Evolutionary conservation across 2,329 filamentous ascomycete species (phyloP), one percentile per base, ranked within the genome.

Genomic region (Xylariaceae sp.): DNA sequence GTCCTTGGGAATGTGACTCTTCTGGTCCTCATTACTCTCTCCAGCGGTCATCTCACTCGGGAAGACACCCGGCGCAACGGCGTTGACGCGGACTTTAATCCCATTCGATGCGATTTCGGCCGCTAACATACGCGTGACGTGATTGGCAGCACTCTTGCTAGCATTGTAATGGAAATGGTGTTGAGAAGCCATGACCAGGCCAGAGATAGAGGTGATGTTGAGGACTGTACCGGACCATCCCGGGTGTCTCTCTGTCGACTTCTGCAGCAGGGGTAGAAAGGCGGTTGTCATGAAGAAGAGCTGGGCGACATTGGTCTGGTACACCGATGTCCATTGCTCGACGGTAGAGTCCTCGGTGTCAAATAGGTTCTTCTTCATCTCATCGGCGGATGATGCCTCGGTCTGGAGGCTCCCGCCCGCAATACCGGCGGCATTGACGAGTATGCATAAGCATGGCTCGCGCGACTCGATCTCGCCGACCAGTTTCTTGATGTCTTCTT

Each of bases 221-320:
- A 86, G 78, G 37, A 86, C 74, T 5, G 82, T 76, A 1, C 74
- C 70, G 0, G 81, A 74, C 74, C 73, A 77, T 44, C 71, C 71
- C 4, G 57, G 49, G 47, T 70, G 64, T 1, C 45, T 55, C 41
- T 72, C 66, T 55, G 58, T 74, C 56, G 55, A 69, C 19, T 72
- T 72, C 59, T 83, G 75, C 40, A 87, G 71, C 4, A 85, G 68
- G 0, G 82, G 80, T 1, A 81, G 75, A 36, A 86, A 74, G 0
- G 80, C 75, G 40, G 82, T 74, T 0, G 82, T 82, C 40, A 79
- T 72, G 53, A 83, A 86, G 69, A 80, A 86, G 45, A 82, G 73
- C 48, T 77, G 79, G 23, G 87, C 79, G 10, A 91, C 86, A 53
- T 94, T 90, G 17, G 86, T 88, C 47, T 80, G 78, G 70, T 86